Percentiles rank a stretch among this genome's conserved stretches.
phyloP scores from a whole-genome alignment of 2,329 filamentous ascomycete genomes.

The Knoxdaviesia capensis region DNA sequence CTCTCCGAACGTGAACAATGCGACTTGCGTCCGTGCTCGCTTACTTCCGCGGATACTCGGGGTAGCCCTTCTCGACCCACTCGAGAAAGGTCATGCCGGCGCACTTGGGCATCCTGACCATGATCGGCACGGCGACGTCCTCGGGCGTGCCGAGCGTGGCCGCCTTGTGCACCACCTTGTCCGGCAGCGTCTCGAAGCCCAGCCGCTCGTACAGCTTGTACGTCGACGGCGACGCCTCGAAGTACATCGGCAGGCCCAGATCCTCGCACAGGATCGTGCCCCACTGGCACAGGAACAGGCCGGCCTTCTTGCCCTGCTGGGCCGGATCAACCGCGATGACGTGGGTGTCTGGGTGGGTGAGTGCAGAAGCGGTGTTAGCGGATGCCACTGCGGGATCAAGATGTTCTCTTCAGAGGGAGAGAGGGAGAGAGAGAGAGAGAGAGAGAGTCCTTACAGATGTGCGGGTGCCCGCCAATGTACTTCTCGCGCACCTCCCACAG shows the following conservation, averaged over 20 bases:
- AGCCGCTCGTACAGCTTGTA: slow-evolving; percentile 22
- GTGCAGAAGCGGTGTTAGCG: not conserved
- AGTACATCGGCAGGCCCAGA: slow-evolving; percentile 20
- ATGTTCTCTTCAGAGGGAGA: slow-evolving; percentile 6
- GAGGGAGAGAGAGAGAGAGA: slow-evolving; percentile 10
- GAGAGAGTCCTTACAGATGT: slow-evolving; percentile 18
- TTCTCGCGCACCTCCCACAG: slow-evolving; percentile 20
- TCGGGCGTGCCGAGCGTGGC: slow-evolving; percentile 13
- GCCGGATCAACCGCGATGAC: slow-evolving; percentile 23
- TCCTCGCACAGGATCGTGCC: slow-evolving; percentile 16
- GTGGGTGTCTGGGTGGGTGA: slow-evolving; percentile 10
- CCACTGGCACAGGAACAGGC: slow-evolving; percentile 19
- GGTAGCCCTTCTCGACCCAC: slow-evolving; percentile 9
- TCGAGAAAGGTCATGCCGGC: slow-evolving; percentile 14
- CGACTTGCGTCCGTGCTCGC: not conserved
- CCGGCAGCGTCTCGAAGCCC: slow-evolving; percentile 20
- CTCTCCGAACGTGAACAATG: no score
- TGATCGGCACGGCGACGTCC: slow-evolving; percentile 19
- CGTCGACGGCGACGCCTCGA: slow-evolving; percentile 22
- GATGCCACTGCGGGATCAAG: not conserved
- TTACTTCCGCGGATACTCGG: slow-evolving; percentile 5
- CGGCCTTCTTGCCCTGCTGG: slow-evolving; percentile 21
- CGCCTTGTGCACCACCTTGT: slow-evolving; percentile 18
- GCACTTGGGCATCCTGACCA: slow-evolving; percentile 19
- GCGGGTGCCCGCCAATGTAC: slow-evolving; percentile 16